A percentile compares a stretch with the other conserved stretches of the same genome.
Evolutionary conservation across 176 grass and related monocot genomes (phyloP).

Genomic region (maize (Zea mays)): DNA sequence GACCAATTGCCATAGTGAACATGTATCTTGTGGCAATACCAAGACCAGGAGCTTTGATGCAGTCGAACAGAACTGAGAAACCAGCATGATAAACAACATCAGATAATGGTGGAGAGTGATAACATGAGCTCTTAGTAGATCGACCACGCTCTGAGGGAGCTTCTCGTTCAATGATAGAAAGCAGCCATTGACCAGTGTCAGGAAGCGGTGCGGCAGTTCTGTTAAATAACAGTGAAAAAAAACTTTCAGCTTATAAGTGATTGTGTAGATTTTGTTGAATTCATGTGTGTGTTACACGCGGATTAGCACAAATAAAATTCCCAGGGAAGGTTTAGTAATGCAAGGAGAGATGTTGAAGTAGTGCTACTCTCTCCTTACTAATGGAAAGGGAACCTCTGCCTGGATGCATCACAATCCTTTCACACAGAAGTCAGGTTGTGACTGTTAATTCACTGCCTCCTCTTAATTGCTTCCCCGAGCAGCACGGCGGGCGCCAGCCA

Average conservation of each 20-base stretch:
- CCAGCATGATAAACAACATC: slow-evolving; percentile 89
- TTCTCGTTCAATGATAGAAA: slow-evolving; percentile 81
- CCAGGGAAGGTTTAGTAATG: slow-evolving; percentile 16
- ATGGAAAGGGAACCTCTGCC: slow-evolving; percentile 22
- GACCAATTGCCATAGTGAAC: slow-evolving; percentile 85
- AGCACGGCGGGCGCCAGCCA: too few relatives aligned
- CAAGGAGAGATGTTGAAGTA: background rate
- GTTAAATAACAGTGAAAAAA: slow-evolving; percentile 4
- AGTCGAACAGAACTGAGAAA: slow-evolving; percentile 79
- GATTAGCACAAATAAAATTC: background rate
- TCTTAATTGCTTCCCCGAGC: too few relatives aligned
- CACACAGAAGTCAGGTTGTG: background rate
- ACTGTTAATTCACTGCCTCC: too few relatives aligned
- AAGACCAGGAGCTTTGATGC: slow-evolving; percentile 86
- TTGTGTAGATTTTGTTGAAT: background rate
- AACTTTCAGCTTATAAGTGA: slow-evolving; percentile 10
- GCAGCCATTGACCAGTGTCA: slow-evolving; percentile 89
- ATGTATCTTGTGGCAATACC: slow-evolving; percentile 80
- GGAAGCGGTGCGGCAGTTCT: slow-evolving; percentile 78
- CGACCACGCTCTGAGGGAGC: slow-evolving; percentile 58
- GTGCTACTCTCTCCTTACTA: slow-evolving; percentile 7
- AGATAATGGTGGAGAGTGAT: slow-evolving; percentile 86
- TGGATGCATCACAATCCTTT: background rate
- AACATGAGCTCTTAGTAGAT: slow-evolving; percentile 71
- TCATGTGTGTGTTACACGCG: background rate